Conservation (phyloP, 2,329 filamentous ascomycete genomes). For the Aureobasidium uvarum region DNA sequence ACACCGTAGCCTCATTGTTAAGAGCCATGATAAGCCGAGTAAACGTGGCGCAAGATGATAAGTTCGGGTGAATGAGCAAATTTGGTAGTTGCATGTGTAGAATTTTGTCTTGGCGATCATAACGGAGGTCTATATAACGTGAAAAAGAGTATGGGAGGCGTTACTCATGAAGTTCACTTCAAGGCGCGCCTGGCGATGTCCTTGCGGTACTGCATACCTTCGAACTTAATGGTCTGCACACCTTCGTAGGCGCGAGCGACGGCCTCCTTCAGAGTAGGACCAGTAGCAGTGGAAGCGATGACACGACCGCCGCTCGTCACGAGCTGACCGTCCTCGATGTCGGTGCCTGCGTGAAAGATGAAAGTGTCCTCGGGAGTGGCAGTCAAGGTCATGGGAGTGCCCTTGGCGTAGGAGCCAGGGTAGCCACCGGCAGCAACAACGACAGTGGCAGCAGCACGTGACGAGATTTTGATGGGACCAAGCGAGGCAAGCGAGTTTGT, state of each 20-base stretch:
- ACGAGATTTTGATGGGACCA: slow-evolving; percentile 33
- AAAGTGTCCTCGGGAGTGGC: slow-evolving; percentile 53
- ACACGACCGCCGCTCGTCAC: slow-evolving; percentile 84
- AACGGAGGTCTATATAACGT: slow-evolving; percentile 18
- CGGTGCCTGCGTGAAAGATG: slow-evolving; percentile 91
- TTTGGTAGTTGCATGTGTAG: background rate
- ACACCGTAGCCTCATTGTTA: no score
- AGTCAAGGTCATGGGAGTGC: slow-evolving; percentile 58
- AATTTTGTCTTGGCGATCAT: slow-evolving; percentile 23
- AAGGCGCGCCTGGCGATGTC: slow-evolving; percentile 63
- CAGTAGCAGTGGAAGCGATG: slow-evolving; percentile 84
- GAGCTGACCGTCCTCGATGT: slow-evolving; percentile 61
- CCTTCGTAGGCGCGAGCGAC: slow-evolving; percentile 86
- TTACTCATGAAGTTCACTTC: background rate
- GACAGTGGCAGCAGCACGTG: slow-evolving; percentile 78
- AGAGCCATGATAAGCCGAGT: background rate
- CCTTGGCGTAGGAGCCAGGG: slow-evolving; percentile 80
- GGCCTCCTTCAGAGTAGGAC: slow-evolving; percentile 72
- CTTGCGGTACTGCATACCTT: slow-evolving; percentile 86
- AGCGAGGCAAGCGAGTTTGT: slow-evolving; percentile 65
- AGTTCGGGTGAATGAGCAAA: background rate
- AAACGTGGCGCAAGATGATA: background rate
- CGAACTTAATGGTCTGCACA: slow-evolving; percentile 75
- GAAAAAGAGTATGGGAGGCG: background rate
- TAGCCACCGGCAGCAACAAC: slow-evolving; percentile 94